phyloP scores from a whole-genome alignment of 345 rosid species.

The Sisymbrium altissimum region DNA sequence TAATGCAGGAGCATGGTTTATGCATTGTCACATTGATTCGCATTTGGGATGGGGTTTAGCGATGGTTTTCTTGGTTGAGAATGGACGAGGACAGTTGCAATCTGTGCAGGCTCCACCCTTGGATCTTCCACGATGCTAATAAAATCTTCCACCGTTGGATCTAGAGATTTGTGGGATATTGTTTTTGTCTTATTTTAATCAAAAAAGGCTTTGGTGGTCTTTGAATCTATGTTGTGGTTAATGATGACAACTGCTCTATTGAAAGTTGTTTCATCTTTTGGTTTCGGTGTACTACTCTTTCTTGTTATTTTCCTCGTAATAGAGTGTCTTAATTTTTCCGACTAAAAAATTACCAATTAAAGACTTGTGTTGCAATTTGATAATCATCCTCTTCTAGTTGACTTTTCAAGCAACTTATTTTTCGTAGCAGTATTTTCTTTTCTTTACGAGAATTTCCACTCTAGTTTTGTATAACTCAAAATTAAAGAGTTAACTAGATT shows the following conservation, averaged over 20 bases:
- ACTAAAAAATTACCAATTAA: neutral
- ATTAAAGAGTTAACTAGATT: too few species aligned
- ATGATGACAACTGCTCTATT: constrained; percentile 21
- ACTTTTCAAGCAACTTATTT: too few species aligned
- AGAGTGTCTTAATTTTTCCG: neutral
- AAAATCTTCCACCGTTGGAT: constrained; percentile 18
- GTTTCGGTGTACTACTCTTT: constrained; percentile 1
- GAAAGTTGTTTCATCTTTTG: constrained; percentile 18
- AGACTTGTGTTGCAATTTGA: neutral
- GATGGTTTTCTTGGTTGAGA: constrained; percentile 71
- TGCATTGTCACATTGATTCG: constrained; percentile 40
- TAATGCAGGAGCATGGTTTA: constrained; percentile 34
- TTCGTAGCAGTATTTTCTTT: too few species aligned
- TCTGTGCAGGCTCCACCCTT: constrained; percentile 80
- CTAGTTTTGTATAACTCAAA: too few species aligned
- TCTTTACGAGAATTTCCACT: too few species aligned
- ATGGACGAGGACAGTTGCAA: constrained; percentile 66
- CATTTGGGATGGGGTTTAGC: constrained; percentile 77
- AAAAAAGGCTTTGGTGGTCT: neutral
- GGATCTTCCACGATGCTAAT: constrained; percentile 83
- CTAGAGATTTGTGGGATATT: constrained; percentile 7
- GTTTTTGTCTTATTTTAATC: neutral
- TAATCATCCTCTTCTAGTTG: neutral
- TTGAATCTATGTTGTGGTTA: constrained; percentile 1
- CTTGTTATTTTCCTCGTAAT: constrained; percentile 22